phyloP scores from a whole-genome alignment of 1,284 basidiomycete species.

The Kwoniella shivajii region DNA sequence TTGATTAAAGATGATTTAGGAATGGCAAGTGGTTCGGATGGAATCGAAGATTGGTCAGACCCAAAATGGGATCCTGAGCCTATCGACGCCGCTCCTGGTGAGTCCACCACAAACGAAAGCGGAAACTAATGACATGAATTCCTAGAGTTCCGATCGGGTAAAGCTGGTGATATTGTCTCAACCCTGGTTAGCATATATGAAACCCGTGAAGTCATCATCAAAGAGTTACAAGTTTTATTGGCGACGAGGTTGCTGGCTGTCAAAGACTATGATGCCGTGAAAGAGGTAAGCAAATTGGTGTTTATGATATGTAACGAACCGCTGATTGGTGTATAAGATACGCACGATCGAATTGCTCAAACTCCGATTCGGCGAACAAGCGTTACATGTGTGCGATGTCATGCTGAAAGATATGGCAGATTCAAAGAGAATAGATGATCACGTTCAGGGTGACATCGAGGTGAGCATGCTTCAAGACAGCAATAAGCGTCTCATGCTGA shows the following conservation, averaged over 20 bases:
- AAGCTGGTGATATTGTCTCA: conserved; percentile 85
- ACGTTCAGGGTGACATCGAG: conserved; percentile 71
- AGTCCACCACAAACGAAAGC: no score
- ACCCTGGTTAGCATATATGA: conserved; percentile 95
- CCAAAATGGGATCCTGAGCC: conserved; percentile 92
- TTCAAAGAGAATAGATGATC: conserved; percentile 80
- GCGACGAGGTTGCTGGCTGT: conserved; percentile 79
- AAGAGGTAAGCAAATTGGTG: conserved; percentile 64
- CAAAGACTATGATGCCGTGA: conserved; percentile 75
- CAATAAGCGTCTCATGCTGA: background rate
- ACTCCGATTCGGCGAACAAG: conserved; percentile 85
- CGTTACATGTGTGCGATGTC: conserved; percentile 89
- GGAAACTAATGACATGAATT: no score
- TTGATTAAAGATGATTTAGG: conserved; percentile 46
- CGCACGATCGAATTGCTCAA: conserved; percentile 90
- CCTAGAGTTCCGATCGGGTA: conserved; percentile 86
- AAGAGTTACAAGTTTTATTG: conserved; percentile 85
- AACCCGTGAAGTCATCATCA: conserved; percentile 89
- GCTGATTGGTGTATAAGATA: conserved; percentile 59
- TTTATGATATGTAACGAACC: background rate
- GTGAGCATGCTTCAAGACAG: conserved; percentile 55
- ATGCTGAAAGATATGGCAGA: conserved; percentile 96
- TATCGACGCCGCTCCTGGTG: conserved; percentile 86
- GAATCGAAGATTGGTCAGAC: conserved; percentile 78
- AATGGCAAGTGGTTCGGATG: conserved; percentile 68